These are phyloP conservation scores for Fusarium equiseti DNA, from an alignment of 2,329 filamentous ascomycete genomes.

Conservation along the genomic window DNA sequence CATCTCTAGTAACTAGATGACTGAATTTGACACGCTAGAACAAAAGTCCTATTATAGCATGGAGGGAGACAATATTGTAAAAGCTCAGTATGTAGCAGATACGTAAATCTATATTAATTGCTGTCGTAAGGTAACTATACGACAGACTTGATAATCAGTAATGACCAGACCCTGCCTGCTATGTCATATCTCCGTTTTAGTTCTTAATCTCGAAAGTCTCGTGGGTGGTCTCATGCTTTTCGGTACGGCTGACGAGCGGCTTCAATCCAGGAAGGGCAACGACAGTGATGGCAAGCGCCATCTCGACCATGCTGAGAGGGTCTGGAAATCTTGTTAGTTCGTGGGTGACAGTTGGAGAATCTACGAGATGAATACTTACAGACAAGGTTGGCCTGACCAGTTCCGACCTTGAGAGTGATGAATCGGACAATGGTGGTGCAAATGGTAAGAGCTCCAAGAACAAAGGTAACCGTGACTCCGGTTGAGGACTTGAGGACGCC, in stretches of 20 bases:
- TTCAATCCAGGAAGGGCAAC: conserved; percentile 41
- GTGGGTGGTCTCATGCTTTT: conserved; percentile 8
- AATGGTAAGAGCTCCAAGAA: conserved; percentile 37
- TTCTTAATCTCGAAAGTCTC: conserved; percentile 27
- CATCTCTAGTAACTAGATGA: not conserved
- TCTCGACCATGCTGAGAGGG: conserved; percentile 42
- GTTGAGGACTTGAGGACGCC: conserved; percentile 31
- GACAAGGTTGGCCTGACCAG: conserved; percentile 41
- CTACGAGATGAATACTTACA: conserved; percentile 21
- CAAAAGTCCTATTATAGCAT: not conserved
- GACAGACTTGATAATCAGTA: not conserved
- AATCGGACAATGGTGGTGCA: conserved; percentile 38
- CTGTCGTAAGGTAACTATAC: not conserved
- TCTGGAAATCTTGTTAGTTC: conserved; percentile 8
- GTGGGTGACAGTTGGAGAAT: not conserved
- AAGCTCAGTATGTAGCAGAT: not conserved
- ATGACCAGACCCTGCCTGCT: not conserved
- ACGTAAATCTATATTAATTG: not conserved
- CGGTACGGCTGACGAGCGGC: conserved; percentile 26
- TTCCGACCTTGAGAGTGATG: conserved; percentile 33
- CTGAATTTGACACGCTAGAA: not conserved
- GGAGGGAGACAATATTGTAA: not conserved
- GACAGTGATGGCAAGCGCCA: conserved; percentile 36
- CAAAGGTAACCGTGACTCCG: conserved; percentile 35
- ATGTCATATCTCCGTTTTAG: not conserved